Percentiles rank a stretch among this genome's conserved stretches.
Conservation (phyloP, 2,329 filamentous ascomycete genomes). For the Magnaporthales sp. region DNA sequence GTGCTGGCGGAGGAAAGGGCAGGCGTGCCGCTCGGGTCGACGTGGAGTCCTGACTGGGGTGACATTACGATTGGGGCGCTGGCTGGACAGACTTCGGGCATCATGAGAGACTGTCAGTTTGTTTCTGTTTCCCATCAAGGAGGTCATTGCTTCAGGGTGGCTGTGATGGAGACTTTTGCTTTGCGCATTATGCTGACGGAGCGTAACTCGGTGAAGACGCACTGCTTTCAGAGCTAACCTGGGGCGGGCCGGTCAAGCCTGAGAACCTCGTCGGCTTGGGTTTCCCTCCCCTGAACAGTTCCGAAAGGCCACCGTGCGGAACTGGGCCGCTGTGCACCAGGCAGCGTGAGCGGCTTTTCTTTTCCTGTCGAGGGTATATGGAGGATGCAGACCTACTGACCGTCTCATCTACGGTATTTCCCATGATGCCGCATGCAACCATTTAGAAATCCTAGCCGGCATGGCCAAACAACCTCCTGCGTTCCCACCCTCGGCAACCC, state of each 20-base stretch:
- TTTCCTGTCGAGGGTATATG: not conserved
- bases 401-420: not conserved
- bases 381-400: not conserved
- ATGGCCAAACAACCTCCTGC: constrained; percentile 17
- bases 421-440: constrained; percentile 9
- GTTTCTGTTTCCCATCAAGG: not conserved
- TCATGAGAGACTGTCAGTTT: constrained; percentile 24
- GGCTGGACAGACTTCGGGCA: constrained; percentile 18
- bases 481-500: constrained; percentile 23
- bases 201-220: constrained; percentile 11
- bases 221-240: constrained; percentile 16
- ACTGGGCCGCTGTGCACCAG: constrained; percentile 20
- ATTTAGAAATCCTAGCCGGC: constrained; percentile 6
- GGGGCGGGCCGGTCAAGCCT: constrained; percentile 9
- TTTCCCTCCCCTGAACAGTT: constrained; percentile 16
- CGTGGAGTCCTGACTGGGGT: constrained; percentile 4
- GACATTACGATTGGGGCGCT: constrained; percentile 14
- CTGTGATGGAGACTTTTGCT: not conserved
- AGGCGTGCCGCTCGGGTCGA: not conserved
- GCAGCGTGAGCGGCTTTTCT: constrained; percentile 7
- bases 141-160: too few species aligned
- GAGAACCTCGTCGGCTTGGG: constrained; percentile 15
- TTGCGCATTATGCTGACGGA: not conserved
- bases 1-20: not conserved
- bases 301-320: constrained; percentile 22